Conservation (phyloP, 2,329 filamentous ascomycete species). For the Exophiala oligosperma region DNA sequence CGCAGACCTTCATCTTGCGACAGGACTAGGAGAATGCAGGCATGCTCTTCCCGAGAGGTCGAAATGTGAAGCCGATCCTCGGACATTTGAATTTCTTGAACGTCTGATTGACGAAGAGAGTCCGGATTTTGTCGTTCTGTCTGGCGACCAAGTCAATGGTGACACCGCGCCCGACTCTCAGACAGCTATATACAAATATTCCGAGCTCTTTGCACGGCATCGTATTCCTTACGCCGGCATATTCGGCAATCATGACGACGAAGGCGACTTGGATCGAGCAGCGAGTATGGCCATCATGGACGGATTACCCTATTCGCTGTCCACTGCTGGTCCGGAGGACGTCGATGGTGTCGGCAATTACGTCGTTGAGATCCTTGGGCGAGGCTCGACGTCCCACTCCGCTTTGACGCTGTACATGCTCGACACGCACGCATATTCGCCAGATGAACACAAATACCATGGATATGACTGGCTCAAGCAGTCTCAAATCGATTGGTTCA, state of each 20-base stretch:
- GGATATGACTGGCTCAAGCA: conserved; percentile 98
- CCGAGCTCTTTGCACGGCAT: conserved; percentile 77
- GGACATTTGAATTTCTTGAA: conserved; percentile 86
- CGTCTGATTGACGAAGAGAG: conserved; percentile 87
- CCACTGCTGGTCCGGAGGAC: conserved; percentile 76
- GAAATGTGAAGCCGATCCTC: conserved; percentile 84
- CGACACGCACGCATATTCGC: conserved; percentile 89
- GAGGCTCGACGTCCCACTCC: conserved; percentile 76
- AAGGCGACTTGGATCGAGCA: conserved; percentile 73
- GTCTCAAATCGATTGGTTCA: conserved; percentile 94
- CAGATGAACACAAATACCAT: conserved; percentile 81
- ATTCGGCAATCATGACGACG: conserved; percentile 97
- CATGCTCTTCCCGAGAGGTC: conserved; percentile 80
- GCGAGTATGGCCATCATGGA: conserved; percentile 85
- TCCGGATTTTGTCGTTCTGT: conserved; percentile 87
- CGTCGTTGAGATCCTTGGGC: conserved; percentile 82
- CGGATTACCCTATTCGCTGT: conserved; percentile 83
- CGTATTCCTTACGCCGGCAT: conserved; percentile 92
- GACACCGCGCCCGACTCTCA: conserved; percentile 89
- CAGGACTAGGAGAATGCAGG: conserved; percentile 79
- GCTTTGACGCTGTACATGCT: conserved; percentile 93
- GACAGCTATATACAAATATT: conserved; percentile 91
- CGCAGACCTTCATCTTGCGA: conserved; percentile 91
- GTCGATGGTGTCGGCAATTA: conserved; percentile 95
- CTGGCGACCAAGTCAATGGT: conserved; percentile 93